Evolutionary conservation across 2,329 filamentous ascomycete species (phyloP).

Genomic region (Fusarium transvaalense): DNA sequence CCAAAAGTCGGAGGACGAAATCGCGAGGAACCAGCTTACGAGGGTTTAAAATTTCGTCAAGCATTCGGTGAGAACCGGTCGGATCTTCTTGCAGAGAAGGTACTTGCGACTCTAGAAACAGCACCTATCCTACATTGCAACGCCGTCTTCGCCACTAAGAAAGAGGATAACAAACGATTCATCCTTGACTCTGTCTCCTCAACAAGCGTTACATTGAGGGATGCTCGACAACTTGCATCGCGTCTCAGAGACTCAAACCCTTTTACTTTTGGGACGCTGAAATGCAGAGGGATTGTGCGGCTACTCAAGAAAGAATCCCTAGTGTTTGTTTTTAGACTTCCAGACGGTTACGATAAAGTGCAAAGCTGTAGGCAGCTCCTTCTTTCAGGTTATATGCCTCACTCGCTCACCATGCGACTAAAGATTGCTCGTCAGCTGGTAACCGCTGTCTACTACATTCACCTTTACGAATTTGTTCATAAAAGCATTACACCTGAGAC

Average conservation of each 20-base stretch:
- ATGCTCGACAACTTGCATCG: constrained; percentile 3
- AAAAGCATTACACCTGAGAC: background rate
- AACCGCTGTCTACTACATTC: background rate
- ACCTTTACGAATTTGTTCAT: constrained; percentile 1
- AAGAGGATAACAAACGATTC: background rate
- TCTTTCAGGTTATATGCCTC: background rate
- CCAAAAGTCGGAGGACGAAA: background rate
- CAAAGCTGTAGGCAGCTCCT: background rate
- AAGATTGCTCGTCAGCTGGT: background rate
- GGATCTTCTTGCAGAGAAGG: background rate
- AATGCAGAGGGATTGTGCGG: background rate
- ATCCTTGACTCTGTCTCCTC: background rate
- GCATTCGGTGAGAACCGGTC: background rate
- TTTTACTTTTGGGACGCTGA: background rate
- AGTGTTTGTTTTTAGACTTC: background rate
- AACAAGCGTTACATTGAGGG: background rate
- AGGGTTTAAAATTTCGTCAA: constrained; percentile 4
- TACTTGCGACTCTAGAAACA: background rate
- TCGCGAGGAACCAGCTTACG: background rate
- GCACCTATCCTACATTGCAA: background rate
- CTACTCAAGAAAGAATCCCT: rapidly evolving
- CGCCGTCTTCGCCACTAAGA: background rate
- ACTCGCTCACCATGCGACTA: background rate
- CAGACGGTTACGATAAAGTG: background rate
- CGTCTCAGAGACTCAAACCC: background rate